A percentile compares a stretch with the other conserved stretches of the same genome.
These are phyloP conservation scores for Paraphoma sp. DNA, from an alignment of 2,329 filamentous ascomycete species.

Conservation along the genomic window DNA sequence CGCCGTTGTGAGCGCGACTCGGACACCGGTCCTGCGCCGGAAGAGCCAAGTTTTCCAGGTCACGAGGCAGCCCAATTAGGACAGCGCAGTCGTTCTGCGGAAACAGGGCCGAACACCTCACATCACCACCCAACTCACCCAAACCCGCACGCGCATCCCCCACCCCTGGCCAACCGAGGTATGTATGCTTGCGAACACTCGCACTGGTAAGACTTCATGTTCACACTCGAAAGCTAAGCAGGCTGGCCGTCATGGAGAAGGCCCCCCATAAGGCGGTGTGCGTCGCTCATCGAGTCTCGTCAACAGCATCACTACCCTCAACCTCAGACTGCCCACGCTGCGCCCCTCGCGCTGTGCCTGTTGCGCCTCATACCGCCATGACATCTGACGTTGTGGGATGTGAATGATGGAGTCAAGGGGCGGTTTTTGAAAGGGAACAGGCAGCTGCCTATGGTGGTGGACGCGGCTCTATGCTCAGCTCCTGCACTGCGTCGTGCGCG, in stretches of 20 bases:
- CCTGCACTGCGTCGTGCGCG: background rate
- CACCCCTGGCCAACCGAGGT: conserved; percentile 6
- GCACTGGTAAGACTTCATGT: background rate
- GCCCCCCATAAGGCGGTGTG: conserved; percentile 8
- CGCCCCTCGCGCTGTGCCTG: background rate
- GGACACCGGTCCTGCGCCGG: conserved; percentile 9
- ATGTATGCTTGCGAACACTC: conserved; percentile 3
- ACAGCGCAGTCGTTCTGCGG: background rate
- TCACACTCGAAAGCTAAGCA: conserved; percentile 8
- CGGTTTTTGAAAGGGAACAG: background rate
- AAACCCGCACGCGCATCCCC: background rate
- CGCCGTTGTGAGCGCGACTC: background rate
- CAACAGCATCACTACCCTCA: background rate
- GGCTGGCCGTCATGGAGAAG: conserved; percentile 7
- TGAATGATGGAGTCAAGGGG: background rate
- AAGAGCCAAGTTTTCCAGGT: no score
- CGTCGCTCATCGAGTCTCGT: background rate
- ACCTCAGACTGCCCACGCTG: background rate
- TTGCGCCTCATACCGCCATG: background rate
- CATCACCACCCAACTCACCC: no score
- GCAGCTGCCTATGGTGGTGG: background rate
- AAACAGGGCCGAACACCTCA: conserved; percentile 10
- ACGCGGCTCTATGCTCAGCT: conserved; percentile 1
- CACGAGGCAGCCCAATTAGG: background rate
- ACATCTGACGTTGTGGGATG: background rate